Evolutionary conservation across 2,329 filamentous ascomycete species (phyloP), one percentile per base, ranked within the genome.

Genomic region (Ophiocordyceps camponoti-saundersi): DNA sequence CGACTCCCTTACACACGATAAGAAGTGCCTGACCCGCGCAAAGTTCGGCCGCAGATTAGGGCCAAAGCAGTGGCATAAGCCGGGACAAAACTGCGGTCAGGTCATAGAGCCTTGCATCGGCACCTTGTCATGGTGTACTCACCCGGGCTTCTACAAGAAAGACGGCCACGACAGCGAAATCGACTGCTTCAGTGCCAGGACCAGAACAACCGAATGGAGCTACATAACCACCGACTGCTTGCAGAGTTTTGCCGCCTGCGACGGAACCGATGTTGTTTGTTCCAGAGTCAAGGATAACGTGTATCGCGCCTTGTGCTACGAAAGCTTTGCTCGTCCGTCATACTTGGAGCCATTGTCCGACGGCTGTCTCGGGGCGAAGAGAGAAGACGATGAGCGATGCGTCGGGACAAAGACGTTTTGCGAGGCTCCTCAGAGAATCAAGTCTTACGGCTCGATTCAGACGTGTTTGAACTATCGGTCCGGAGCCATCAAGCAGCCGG

Each of bases 241-340:
- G 22, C 21, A 20, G 5, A 7, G 36, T 20, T 44, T 44, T 7
- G 46, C 44, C 26, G 13, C 10, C 29, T 47, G 46, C 32, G 46
- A 47, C 22, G 46, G 46, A 32, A 44, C 46, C 29, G 41, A 44
- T 26, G 32, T 44, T 12, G n/a, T 47, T 15, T 47, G 46, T 36
- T 44, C 40, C 21, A 45, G 32, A 23, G 32, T 45, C 10, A 29
- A 23, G 11, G 21, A 39, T 39, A 16, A 15, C 12, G 12, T 21
- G 23, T 12, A 23, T 36, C 44, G 44, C 44, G n/a, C 13, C 20
- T 39, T 11, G 2, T 45, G 44, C 44, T 45, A 34, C 20, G 44
- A 20, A 22, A 30, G 30, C 21, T 32, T 16, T 12, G 3, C 5
- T 3, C 36, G 39, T 1, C 30, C 30, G 11, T 23, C 36, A 26